Conservation (phyloP, 371 early-diverging fungal genomes). For the Lichtheimia ornata region DNA sequence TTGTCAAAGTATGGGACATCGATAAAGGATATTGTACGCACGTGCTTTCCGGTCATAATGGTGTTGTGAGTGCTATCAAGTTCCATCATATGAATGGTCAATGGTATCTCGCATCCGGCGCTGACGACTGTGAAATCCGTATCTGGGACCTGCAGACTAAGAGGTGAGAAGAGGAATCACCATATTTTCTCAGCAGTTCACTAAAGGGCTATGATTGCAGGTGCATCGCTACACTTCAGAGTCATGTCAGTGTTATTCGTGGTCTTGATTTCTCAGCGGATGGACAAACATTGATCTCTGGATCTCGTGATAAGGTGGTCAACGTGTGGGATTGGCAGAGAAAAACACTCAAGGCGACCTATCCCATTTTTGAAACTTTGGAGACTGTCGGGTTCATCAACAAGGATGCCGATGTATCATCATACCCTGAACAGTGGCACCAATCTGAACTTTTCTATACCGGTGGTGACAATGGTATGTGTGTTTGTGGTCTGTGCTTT, state of each 20-base stretch:
- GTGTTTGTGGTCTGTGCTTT: neutral
- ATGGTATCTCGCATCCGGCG: constrained; percentile 79
- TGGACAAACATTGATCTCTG: constrained; percentile 80
- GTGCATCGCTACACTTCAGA: constrained; percentile 74
- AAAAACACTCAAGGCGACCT: constrained; percentile 73
- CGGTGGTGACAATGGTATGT: constrained; percentile 78
- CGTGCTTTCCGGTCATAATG: constrained; percentile 91
- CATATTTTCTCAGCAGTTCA: neutral
- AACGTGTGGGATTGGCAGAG: constrained; percentile 87
- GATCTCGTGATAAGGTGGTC: constrained; percentile 93
- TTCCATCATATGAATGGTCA: constrained; percentile 71
- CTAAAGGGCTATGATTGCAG: constrained; percentile 22
- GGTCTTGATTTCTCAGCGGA: constrained; percentile 81
- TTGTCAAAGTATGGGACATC: constrained; percentile 95
- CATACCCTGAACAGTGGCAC: constrained; percentile 42
- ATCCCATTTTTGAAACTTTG: constrained; percentile 83
- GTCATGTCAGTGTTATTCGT: constrained; percentile 91
- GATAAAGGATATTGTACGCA: constrained; percentile 94
- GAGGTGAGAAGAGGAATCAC: neutral
- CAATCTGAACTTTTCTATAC: constrained; percentile 71
- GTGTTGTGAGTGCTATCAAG: constrained; percentile 82
- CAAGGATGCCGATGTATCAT: constrained; percentile 31
- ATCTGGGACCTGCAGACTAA: constrained; percentile 82
- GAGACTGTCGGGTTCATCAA: constrained; percentile 75
- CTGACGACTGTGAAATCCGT: constrained; percentile 88